These are phyloP conservation scores for Aspergillus mulundensis DNA, from an alignment of 495 filamentous ascomycete genomes.

Conservation along the genomic window DNA sequence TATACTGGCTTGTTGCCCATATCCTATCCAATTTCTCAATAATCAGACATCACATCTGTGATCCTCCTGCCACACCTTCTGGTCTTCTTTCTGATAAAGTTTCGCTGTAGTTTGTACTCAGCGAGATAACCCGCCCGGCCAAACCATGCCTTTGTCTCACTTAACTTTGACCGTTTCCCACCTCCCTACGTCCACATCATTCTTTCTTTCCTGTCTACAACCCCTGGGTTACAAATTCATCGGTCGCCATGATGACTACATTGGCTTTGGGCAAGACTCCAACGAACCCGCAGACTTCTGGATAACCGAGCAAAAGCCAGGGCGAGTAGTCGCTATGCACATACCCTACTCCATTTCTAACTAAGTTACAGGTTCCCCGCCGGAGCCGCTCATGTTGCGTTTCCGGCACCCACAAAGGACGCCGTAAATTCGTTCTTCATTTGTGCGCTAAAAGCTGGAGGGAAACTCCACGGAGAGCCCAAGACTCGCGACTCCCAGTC, in stretches of 20 bases:
- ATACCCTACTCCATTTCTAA: constrained; percentile 13
- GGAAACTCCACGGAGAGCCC: constrained; percentile 53
- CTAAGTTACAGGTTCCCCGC: constrained; percentile 37
- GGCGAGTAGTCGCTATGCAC: constrained; percentile 32
- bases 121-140: constrained; percentile 3
- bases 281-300: constrained; percentile 55
- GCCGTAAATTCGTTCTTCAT: constrained; percentile 58
- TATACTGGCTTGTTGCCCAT: not conserved
- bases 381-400: constrained; percentile 55
- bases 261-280: constrained; percentile 53
- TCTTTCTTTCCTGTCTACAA: constrained; percentile 71
- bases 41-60: not conserved
- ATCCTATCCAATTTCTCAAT: not conserved
- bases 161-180: constrained; percentile 65
- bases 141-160: constrained; percentile 55
- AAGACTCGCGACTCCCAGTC: constrained; percentile 47
- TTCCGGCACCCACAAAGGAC: constrained; percentile 50
- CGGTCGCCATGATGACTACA: constrained; percentile 45
- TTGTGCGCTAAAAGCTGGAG: constrained; percentile 53
- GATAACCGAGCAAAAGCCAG: constrained; percentile 52
- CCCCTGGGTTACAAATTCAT: constrained; percentile 73
- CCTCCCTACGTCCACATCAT: constrained; percentile 72
- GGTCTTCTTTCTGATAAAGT: not conserved
- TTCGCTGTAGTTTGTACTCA: constrained; percentile 12
- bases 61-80: not conserved